phyloP scores from a whole-genome alignment of 2,329 filamentous ascomycete species.

The Alternaria arbusti region DNA sequence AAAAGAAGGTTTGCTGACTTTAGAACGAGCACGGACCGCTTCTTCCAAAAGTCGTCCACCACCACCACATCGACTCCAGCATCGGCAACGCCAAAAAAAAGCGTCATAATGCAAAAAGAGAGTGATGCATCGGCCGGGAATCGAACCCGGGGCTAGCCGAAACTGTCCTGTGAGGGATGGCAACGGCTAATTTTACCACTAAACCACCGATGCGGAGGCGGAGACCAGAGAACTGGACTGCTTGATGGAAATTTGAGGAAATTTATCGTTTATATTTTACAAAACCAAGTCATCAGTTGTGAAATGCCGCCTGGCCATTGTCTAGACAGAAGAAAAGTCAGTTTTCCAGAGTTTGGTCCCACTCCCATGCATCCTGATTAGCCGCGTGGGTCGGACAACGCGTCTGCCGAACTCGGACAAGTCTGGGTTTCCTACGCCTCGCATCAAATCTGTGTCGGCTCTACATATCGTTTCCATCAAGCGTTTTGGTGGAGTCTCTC shows the following conservation, averaged over 20 bases:
- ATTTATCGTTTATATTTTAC: neutral
- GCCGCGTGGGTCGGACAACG: neutral
- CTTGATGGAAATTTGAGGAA: neutral
- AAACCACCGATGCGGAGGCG: constrained; percentile 30
- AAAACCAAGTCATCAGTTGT: too few relatives aligned
- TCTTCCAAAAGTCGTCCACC: neutral
- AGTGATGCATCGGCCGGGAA: constrained; percentile 30
- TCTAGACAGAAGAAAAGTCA: neutral
- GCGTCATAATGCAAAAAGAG: constrained; percentile 5
- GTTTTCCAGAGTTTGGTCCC: neutral
- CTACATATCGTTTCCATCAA: neutral
- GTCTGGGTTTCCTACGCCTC: neutral
- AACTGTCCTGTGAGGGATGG: constrained; percentile 12
- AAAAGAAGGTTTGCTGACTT: neutral
- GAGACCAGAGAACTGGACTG: neutral
- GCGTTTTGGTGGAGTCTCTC: neutral
- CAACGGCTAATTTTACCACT: constrained; percentile 39
- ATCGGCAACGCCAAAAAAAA: neutral
- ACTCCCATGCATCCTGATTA: neutral
- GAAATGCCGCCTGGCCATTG: too few relatives aligned
- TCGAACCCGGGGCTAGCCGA: constrained; percentile 37
- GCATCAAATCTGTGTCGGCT: neutral
- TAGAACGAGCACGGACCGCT: neutral
- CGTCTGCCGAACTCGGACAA: neutral
- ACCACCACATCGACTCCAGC: neutral